Percentiles rank a stretch among this genome's conserved stretches.
These are phyloP conservation scores for Glycine tomentella DNA, from an alignment of 306 rosid genomes.

Conservation along the genomic window DNA sequence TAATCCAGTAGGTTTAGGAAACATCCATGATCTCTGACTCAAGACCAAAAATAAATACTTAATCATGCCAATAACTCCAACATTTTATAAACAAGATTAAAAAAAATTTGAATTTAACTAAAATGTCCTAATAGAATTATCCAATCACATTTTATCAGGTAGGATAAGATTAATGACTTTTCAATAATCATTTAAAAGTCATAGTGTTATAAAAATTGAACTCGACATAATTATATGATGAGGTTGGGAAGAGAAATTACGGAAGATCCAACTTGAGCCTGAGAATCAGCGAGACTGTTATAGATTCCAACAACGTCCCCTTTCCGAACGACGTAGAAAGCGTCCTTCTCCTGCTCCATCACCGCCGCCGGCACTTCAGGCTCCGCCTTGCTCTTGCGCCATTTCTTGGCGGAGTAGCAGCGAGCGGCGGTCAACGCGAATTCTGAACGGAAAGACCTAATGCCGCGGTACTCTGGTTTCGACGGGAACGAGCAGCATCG, in stretches of 20 bases:
- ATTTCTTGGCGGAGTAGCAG: conserved; percentile 65
- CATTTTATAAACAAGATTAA: neutral
- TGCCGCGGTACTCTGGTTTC: conserved; percentile 6
- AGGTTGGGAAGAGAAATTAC: conserved; percentile 38
- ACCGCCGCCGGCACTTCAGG: conserved; percentile 26
- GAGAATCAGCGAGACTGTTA: conserved; percentile 66
- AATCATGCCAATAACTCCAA: neutral
- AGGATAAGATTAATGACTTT: neutral
- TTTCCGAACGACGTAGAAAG: conserved; percentile 84
- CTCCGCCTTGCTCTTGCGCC: conserved; percentile 52
- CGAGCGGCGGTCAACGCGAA: conserved; percentile 43
- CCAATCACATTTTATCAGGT: neutral
- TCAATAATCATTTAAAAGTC: neutral
- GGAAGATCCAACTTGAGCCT: conserved; percentile 90
- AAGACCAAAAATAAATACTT: neutral
- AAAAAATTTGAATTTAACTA: neutral
- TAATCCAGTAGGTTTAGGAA: too few relatives aligned
- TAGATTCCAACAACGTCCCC: conserved; percentile 90
- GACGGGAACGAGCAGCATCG: conserved; percentile 49
- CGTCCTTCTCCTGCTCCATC: conserved; percentile 66
- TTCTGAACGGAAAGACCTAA: conserved; percentile 47
- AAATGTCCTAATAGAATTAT: neutral
- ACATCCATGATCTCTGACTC: too few relatives aligned
- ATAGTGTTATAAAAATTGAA: too few relatives aligned
- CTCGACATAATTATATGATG: too few relatives aligned